phyloP scores from a whole-genome alignment of 352 stramenopile species.

The Phytophthora litchii region DNA sequence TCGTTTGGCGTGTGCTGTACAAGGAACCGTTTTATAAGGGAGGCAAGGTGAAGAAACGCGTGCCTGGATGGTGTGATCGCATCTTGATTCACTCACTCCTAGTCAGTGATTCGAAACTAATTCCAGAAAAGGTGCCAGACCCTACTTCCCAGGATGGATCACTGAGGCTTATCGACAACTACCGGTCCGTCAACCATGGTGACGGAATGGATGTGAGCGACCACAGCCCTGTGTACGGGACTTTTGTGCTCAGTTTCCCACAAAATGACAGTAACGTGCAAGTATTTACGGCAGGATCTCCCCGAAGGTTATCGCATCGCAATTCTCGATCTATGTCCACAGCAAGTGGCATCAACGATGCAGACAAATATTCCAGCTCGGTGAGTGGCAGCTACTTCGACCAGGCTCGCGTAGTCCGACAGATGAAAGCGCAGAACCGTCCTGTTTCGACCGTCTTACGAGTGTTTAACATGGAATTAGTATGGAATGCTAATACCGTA shows the following conservation, averaged over 20 bases:
- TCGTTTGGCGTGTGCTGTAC: conserved; percentile 83
- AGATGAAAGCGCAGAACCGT: conserved; percentile 59
- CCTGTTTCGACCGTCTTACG: conserved; percentile 72
- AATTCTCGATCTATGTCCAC: conserved; percentile 62
- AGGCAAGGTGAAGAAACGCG: conserved; percentile 89
- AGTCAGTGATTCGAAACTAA: conserved; percentile 78
- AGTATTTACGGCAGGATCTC: conserved; percentile 23
- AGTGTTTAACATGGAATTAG: conserved; percentile 80
- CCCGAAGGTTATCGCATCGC: conserved; percentile 27
- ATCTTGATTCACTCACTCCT: conserved; percentile 86
- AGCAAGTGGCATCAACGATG: conserved; percentile 29
- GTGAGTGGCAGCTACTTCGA: conserved; percentile 78
- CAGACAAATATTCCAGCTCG: conserved; percentile 34
- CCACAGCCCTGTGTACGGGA: conserved; percentile 80
- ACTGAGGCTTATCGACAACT: conserved; percentile 70
- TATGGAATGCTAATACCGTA: conserved; percentile 71
- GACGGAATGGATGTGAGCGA: conserved; percentile 85
- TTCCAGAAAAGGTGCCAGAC: conserved; percentile 78
- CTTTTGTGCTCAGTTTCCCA: conserved; percentile 78
- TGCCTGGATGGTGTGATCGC: conserved; percentile 87
- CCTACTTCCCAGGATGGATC: conserved; percentile 43
- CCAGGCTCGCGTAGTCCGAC: conserved; percentile 69
- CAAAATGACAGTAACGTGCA: conserved; percentile 29
- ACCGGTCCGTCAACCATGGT: conserved; percentile 83
- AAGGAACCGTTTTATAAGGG: conserved; percentile 92